phyloP scores from a whole-genome alignment of 2,329 filamentous ascomycete species.

The Penicillium polonicum region DNA sequence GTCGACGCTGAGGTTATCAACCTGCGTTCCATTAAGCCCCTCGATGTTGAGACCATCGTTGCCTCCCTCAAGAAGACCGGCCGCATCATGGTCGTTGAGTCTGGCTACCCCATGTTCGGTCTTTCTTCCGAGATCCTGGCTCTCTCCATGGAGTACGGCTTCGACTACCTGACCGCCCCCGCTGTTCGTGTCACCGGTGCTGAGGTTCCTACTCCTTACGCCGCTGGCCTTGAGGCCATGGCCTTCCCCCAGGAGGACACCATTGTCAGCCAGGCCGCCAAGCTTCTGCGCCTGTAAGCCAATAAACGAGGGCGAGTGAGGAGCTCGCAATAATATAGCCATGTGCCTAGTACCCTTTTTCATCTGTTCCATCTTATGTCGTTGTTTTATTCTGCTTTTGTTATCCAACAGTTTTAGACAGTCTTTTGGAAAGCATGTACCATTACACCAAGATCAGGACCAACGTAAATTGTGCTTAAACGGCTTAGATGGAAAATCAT shows the following conservation, averaged over 20 bases:
- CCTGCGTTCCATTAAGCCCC: conserved; percentile 93
- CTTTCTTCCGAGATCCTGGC: conserved; percentile 91
- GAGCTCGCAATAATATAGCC: conserved; percentile 31
- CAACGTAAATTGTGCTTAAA: conserved; percentile 17
- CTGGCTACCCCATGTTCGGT: conserved; percentile 92
- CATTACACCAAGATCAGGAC: conserved; percentile 20
- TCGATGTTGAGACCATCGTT: conserved; percentile 92
- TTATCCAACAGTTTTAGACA: conserved; percentile 19
- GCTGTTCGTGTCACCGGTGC: conserved; percentile 89
- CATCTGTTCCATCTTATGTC: conserved; percentile 25
- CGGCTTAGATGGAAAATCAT: conserved; percentile 15
- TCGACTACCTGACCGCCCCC: conserved; percentile 94
- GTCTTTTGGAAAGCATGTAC: conserved; percentile 29
- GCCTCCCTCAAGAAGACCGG: conserved; percentile 99
- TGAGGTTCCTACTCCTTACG: conserved; percentile 96
- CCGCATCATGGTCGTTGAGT: conserved; percentile 87
- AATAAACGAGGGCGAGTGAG: conserved; percentile 18
- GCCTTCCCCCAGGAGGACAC: conserved; percentile 86
- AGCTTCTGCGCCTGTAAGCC: conserved; percentile 75
- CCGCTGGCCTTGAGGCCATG: conserved; percentile 89
- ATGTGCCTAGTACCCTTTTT: conserved; percentile 38
- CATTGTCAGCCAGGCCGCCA: conserved; percentile 84
- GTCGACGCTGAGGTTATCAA: conserved; percentile 97
- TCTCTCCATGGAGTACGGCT: conserved; percentile 93
- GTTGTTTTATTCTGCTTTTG: conserved; percentile 27